phyloP scores from a whole-genome alignment of 2,329 filamentous ascomycete genomes.

The Clonostachys chloroleuca region DNA sequence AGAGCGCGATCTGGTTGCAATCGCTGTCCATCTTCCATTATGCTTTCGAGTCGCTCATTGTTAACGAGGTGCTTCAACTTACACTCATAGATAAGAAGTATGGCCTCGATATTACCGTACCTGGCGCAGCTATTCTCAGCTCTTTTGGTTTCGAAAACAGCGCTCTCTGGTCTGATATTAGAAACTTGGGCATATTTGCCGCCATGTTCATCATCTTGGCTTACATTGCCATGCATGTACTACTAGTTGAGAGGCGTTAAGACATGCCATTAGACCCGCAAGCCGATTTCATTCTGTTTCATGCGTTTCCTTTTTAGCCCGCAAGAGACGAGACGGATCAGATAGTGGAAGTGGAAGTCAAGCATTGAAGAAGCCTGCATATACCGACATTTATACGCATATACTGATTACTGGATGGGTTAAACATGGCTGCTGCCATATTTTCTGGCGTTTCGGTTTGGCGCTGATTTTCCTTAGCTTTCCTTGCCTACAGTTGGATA shows the following conservation, averaged over 20 bases:
- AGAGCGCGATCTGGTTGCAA: slow-evolving; percentile 84
- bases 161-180: slow-evolving; percentile 79
- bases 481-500: too few species aligned
- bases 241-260: slow-evolving; percentile 77
- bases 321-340: too few species aligned
- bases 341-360: too few species aligned
- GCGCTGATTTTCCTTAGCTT: not conserved
- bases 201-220: slow-evolving; percentile 81
- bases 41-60: slow-evolving; percentile 91
- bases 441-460: not conserved
- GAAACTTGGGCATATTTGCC: slow-evolving; percentile 78
- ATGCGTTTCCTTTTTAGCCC: too few species aligned
- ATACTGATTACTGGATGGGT: too few species aligned
- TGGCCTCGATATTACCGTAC: slow-evolving; percentile 92
- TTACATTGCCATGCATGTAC: slow-evolving; percentile 87
- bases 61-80: slow-evolving; percentile 91
- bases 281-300: too few species aligned
- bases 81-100: slow-evolving; percentile 93
- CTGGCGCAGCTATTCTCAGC: slow-evolving; percentile 88
- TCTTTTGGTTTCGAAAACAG: slow-evolving; percentile 91
- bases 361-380: too few species aligned
- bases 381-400: too few species aligned
- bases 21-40: slow-evolving; percentile 97
- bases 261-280: too few species aligned
- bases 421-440: too few species aligned